phyloP scores from a whole-genome alignment of 192 early-diverging fungal genomes.

The Entomortierella beljakovae region DNA sequence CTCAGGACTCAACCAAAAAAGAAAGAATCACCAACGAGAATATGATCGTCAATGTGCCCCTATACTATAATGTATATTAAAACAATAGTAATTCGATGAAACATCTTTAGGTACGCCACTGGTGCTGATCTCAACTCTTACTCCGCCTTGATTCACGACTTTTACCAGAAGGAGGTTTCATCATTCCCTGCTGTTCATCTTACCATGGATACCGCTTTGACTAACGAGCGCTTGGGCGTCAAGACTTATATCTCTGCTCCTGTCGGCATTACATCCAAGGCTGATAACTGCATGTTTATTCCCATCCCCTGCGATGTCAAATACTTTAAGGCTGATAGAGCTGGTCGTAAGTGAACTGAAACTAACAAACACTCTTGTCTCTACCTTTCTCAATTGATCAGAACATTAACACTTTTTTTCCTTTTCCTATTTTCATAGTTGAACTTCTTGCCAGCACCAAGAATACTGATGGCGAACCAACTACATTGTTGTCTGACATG shows the following conservation, averaged over 20 bases:
- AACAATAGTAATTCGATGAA: neutral
- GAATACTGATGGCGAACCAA: conserved; percentile 61
- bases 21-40: too few relatives aligned
- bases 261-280: conserved; percentile 75
- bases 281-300: conserved; percentile 91
- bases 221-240: conserved; percentile 75
- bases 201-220: conserved; percentile 86
- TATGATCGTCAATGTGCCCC: too few relatives aligned
- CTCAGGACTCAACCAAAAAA: too few relatives aligned
- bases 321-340: conserved; percentile 91
- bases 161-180: conserved; percentile 81
- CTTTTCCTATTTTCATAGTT: conserved; percentile 57
- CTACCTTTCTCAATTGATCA: neutral
- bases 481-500: conserved; percentile 86
- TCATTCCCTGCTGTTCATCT: conserved; percentile 86
- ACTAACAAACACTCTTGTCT: neutral
- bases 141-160: conserved; percentile 81
- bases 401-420: neutral
- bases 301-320: conserved; percentile 90
- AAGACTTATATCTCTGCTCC: conserved; percentile 82
- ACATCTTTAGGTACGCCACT: conserved; percentile 70
- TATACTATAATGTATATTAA: too few relatives aligned
- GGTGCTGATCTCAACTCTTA: conserved; percentile 74
- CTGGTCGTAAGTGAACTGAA: conserved; percentile 69
- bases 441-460: conserved; percentile 76